Evolutionary conservation across 2,329 filamentous ascomycete genomes (phyloP).

Genomic region (Helotiales sp.): DNA sequence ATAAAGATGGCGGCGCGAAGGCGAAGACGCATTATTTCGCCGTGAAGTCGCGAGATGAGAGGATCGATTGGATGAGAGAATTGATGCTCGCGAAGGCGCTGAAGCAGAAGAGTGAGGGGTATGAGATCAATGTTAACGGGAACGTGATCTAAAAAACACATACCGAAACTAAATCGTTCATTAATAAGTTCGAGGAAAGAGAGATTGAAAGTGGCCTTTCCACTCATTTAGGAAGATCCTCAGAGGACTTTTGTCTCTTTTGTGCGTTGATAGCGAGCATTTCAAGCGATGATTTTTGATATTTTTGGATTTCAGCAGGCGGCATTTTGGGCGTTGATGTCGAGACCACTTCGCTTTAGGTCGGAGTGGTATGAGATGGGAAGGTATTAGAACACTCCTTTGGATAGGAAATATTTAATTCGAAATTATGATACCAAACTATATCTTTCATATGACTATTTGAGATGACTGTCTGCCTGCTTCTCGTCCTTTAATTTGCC

Average conservation of each 20-base stretch:
- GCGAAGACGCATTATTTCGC: constrained; percentile 94
- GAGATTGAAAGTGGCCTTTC: not conserved
- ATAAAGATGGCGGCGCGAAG: constrained; percentile 56
- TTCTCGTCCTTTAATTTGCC: too few relatives aligned
- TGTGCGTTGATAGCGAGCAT: not conserved
- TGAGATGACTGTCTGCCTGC: too few relatives aligned
- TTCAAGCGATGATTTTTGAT: constrained; percentile 1
- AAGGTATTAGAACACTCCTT: constrained; percentile 15
- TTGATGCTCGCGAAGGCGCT: constrained; percentile 87
- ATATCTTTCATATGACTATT: too few relatives aligned
- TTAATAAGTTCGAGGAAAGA: not conserved
- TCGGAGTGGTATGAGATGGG: constrained; percentile 6
- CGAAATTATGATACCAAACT: not conserved
- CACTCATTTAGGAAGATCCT: constrained; percentile 7
- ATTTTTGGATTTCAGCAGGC: constrained; percentile 5
- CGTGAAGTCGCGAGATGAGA: constrained; percentile 80
- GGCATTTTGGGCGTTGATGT: constrained; percentile 13
- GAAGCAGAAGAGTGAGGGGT: constrained; percentile 81
- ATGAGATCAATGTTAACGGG: constrained; percentile 79
- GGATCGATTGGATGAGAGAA: constrained; percentile 97
- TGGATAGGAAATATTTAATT: constrained; percentile 3
- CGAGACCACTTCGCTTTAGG: not conserved
- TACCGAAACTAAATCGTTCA: not conserved
- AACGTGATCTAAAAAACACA: constrained; percentile 60
- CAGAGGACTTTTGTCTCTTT: not conserved